Conservation (phyloP, 2,329 filamentous ascomycete genomes). For the Calonectria henricotiae region DNA sequence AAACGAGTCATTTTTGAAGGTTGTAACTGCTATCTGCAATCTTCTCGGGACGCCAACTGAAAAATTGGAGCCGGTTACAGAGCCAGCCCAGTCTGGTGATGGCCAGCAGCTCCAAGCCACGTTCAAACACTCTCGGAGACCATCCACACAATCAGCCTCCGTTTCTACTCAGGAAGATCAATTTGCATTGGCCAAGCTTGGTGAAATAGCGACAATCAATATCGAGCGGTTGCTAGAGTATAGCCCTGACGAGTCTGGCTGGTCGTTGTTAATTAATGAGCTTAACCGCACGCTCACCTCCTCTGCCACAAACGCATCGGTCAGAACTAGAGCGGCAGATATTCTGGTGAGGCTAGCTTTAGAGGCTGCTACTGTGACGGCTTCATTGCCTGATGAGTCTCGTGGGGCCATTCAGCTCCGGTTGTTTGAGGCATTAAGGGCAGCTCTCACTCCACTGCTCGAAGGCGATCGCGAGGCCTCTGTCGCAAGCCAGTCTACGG, state of each 20-base stretch:
- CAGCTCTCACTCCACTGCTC: constrained; percentile 72
- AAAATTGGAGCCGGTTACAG: constrained; percentile 39
- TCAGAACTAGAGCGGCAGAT: constrained; percentile 75
- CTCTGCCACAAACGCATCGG: constrained; percentile 65
- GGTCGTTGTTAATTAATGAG: constrained; percentile 77
- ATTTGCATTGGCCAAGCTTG: constrained; percentile 81
- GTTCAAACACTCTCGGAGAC: constrained; percentile 62
- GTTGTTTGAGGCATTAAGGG: constrained; percentile 77
- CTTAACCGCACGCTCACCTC: constrained; percentile 69
- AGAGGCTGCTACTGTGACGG: constrained; percentile 72
- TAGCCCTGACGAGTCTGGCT: constrained; percentile 80
- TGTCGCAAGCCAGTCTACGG: constrained; percentile 74
- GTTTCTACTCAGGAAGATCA: constrained; percentile 75
- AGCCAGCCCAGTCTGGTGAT: constrained; percentile 46
- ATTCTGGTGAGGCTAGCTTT: constrained; percentile 74
- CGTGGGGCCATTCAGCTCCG: constrained; percentile 79
- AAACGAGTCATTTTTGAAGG: constrained; percentile 83
- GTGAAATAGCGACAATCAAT: constrained; percentile 82
- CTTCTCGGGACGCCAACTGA: constrained; percentile 65
- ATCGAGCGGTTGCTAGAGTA: constrained; percentile 81
- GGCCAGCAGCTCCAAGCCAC: constrained; percentile 58
- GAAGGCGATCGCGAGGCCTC: constrained; percentile 68
- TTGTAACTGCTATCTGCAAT: constrained; percentile 82
- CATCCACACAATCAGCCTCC: constrained; percentile 63
- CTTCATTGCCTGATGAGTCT: constrained; percentile 66